These are phyloP conservation scores for Euphorbia schlechtendalii DNA, from an alignment of 441 rosid species.

Conservation along the genomic window DNA sequence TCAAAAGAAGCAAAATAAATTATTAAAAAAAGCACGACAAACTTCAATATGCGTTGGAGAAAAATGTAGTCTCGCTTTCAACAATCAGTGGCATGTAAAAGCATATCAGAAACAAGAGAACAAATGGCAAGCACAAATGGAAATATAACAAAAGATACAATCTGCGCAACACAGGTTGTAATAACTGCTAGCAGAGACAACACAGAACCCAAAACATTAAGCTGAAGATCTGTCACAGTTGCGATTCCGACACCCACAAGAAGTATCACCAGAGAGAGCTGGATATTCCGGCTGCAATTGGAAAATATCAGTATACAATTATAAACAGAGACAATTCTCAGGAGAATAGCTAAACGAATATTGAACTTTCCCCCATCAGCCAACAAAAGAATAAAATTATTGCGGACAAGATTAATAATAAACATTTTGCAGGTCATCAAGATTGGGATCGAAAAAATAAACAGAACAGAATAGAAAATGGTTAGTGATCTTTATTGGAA, in stretches of 20 bases:
- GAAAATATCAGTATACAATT: slow-evolving; percentile 15
- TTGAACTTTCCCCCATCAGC: too few species aligned
- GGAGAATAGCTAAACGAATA: not conserved
- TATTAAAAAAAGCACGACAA: not conserved
- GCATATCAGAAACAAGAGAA: not conserved
- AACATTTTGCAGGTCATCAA: not conserved
- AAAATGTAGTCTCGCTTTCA: slow-evolving; percentile 2
- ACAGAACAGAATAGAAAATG: too few species aligned
- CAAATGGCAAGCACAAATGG: slow-evolving; percentile 3
- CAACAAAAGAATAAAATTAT: too few species aligned
- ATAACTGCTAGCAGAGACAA: slow-evolving; percentile 83
- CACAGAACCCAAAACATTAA: slow-evolving; percentile 81
- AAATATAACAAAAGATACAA: slow-evolving; percentile 59
- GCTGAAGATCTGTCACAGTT: slow-evolving; percentile 97
- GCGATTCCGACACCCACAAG: slow-evolving; percentile 98
- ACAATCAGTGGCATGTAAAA: not conserved
- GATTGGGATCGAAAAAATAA: too few species aligned
- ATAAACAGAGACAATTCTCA: not conserved
- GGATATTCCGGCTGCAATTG: slow-evolving; percentile 79
- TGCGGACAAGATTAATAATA: too few species aligned
- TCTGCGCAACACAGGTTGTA: slow-evolving; percentile 96
- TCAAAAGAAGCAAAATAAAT: slow-evolving; percentile 6
- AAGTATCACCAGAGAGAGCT: slow-evolving; percentile 69
- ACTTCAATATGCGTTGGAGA: not conserved
- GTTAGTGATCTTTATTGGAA: not conserved